Conservation (phyloP, 805 yeast genomes). For the Priceomyces fermenticarens region DNA sequence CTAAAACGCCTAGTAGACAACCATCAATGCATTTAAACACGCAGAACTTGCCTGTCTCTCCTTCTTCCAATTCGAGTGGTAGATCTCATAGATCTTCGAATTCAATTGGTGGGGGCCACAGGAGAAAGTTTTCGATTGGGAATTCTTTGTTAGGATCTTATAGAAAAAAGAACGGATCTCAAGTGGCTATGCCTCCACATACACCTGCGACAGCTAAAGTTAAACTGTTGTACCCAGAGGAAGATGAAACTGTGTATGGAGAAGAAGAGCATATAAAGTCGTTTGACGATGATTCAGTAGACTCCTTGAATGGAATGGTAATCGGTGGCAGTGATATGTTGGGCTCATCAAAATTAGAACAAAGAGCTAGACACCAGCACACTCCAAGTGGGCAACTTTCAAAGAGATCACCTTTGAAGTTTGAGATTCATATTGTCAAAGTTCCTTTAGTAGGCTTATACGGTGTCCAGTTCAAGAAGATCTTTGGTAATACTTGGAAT, state of each 20-base stretch:
- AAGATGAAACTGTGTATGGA: constrained; percentile 28
- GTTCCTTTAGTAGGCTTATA: constrained; percentile 86
- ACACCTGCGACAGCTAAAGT: constrained; percentile 53
- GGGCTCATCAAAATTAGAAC: constrained; percentile 57
- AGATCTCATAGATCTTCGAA: constrained; percentile 38
- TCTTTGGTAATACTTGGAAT: constrained; percentile 92
- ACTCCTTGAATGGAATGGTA: constrained; percentile 49
- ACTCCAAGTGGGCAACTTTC: constrained; percentile 19
- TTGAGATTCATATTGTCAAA: constrained; percentile 89
- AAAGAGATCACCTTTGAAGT: constrained; percentile 60
- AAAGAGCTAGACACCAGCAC: constrained; percentile 37
- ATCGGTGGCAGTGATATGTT: constrained; percentile 60
- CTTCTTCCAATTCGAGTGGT: constrained; percentile 24
- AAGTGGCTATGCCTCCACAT: constrained; percentile 44
- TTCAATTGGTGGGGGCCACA: constrained; percentile 41
- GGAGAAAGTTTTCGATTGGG: constrained; percentile 64
- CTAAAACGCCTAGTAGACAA: constrained; percentile 31
- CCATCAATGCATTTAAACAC: constrained; percentile 35
- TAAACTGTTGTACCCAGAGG: constrained; percentile 24
- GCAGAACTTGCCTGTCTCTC: constrained; percentile 20
- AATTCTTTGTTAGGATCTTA: constrained; percentile 48
- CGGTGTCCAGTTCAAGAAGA: constrained; percentile 93
- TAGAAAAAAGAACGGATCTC: constrained; percentile 47
- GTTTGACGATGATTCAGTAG: constrained; percentile 57
- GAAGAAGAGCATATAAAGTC: constrained; percentile 25